Percentiles rank a stretch among this genome's conserved stretches.
These are phyloP conservation scores for Melanopsichium pennsylvanicum DNA, from an alignment of 1,284 basidiomycete species.

Conservation along the genomic window DNA sequence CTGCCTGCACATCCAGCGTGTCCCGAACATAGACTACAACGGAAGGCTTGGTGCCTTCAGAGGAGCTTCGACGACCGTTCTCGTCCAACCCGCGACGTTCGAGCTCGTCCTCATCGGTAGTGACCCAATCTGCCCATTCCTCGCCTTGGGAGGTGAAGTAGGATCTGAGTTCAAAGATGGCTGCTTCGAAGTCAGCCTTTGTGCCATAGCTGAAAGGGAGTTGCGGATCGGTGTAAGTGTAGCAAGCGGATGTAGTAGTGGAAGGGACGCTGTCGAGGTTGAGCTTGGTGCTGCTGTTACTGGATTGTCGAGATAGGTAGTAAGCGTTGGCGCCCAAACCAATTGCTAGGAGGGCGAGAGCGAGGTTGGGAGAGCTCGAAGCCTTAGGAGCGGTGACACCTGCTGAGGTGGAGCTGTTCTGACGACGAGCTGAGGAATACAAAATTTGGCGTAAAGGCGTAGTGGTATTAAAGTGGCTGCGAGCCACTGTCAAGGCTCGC, in stretches of 20 bases:
- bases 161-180: slow-evolving; percentile 45
- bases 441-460: neutral
- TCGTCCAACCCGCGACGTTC: slow-evolving; percentile 40
- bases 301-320: slow-evolving; percentile 24
- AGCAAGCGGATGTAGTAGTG: neutral
- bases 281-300: slow-evolving; percentile 3
- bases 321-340: slow-evolving; percentile 29
- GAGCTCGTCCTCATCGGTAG: slow-evolving; percentile 42
- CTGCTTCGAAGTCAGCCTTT: slow-evolving; percentile 33
- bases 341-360: slow-evolving; percentile 24
- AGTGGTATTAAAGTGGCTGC: neutral
- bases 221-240: slow-evolving; percentile 17
- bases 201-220: slow-evolving; percentile 40
- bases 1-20: slow-evolving; percentile 50
- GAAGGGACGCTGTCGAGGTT: slow-evolving; percentile 15
- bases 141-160: slow-evolving; percentile 45
- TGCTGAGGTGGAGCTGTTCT: slow-evolving; percentile 1
- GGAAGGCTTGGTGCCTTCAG: slow-evolving; percentile 43
- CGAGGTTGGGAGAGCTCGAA: slow-evolving; percentile 17
- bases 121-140: slow-evolving; percentile 36
- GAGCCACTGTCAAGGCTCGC: neutral
- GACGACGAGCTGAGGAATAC: slow-evolving; percentile 10
- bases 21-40: slow-evolving; percentile 47
- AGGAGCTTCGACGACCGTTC: slow-evolving; percentile 36
- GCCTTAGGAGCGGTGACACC: neutral